phyloP scores from a whole-genome alignment of 179 eudicot genomes.

The Beta macrorhiza region DNA sequence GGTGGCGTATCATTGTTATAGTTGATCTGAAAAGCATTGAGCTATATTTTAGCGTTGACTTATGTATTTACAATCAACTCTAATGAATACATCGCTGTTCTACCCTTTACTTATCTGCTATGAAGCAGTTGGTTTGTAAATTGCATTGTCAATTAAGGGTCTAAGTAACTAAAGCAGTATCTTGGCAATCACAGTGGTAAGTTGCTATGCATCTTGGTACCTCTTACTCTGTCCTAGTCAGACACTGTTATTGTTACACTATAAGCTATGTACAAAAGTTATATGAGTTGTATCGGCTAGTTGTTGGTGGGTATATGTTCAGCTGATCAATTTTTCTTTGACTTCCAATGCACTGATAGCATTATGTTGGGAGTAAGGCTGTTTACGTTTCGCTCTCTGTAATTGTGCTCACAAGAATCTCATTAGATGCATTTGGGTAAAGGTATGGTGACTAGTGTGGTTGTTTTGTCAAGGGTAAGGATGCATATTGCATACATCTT shows the following conservation, averaged over 20 bases:
- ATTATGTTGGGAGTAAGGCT: background rate
- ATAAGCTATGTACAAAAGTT: background rate
- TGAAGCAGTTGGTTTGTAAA: background rate
- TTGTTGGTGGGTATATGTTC: background rate
- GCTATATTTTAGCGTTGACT: background rate
- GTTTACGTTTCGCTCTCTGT: background rate
- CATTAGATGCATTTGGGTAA: too few species aligned
- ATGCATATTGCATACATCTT: too few species aligned
- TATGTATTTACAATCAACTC: background rate
- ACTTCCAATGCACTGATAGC: background rate
- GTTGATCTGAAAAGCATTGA: background rate
- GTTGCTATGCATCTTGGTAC: background rate
- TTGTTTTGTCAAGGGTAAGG: too few species aligned
- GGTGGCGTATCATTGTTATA: background rate
- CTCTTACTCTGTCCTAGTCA: background rate
- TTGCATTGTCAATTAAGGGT: background rate
- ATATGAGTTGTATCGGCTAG: background rate
- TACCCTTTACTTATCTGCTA: background rate
- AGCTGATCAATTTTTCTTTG: background rate
- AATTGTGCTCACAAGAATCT: background rate
- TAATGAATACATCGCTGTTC: background rate
- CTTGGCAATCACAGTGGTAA: background rate
- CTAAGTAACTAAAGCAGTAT: background rate
- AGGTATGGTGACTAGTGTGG: too few species aligned
- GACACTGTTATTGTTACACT: background rate